Base-by-base conservation (phyloP, 1,139 yeast species). In the Diutina pseudorugosa region DNA sequence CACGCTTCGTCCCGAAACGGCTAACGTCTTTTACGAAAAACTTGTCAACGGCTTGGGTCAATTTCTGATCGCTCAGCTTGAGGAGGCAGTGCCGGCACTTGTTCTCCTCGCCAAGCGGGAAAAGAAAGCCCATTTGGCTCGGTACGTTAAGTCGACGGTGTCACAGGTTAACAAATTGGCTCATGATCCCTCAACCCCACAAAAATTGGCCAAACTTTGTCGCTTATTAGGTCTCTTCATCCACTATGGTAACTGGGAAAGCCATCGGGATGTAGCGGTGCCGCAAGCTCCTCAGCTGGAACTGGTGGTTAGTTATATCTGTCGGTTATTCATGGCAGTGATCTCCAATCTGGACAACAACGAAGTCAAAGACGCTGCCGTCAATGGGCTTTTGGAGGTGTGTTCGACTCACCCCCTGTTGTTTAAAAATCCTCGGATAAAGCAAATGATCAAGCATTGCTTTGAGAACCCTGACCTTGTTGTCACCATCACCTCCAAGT, bases 131-230 rank as follows among this genome's bases (percentile, higher is more conserved):
- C 49, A 45, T 25, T 45, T 45, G 21, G 49, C 23, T 12, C 40
- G 18, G 9, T 45, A 16, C 7, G 49, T 45, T 12, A 45, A 45
- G 23, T 33, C 49, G 4, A 45, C 40, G 8, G n/a, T 45, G 2
- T n/a, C 20, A 4, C 19, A 19, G 18, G 30, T 14, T 9, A 25
- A n/a, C 7, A n/a, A 27, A 12, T 33, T n/a, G 16, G 40, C 20
- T 3, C 36, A 5, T 30, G 36, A 30, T 14, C 36, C 36, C 36
- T 30, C 36, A 11, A 9, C 8, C 4, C 36, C 36, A 5, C 36
- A 30, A 12, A 45, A 45, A 18, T 27, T 45, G 49, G 49, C 49
- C 20, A 45, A 45, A 19, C 40, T 45, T 8, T 45, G 49, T 27
- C 21, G 27, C 40, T 27, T 45, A 21, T 36, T 45, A 3, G 49